Evolutionary conservation across 148 eudicot genomes (phyloP).

Genomic region (Rhododendron griersonianum): DNA sequence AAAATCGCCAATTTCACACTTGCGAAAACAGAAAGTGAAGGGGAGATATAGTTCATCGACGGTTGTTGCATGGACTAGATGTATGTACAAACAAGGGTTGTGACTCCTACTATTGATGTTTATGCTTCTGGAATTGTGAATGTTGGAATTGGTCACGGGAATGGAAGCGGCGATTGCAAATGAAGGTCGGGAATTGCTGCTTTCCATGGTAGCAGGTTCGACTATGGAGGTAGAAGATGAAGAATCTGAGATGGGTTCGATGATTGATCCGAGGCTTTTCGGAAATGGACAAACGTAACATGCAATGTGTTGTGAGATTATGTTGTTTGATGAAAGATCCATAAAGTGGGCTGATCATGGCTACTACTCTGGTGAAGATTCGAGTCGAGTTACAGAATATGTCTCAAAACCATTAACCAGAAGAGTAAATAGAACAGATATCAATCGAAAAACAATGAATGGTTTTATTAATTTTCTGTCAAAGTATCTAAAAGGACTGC

Average conservation of each 20-base stretch:
- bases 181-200: slow-evolving; percentile 23
- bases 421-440: neutral
- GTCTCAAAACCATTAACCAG: neutral
- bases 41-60: neutral
- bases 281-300: slow-evolving; percentile 15
- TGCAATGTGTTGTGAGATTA: slow-evolving; percentile 27
- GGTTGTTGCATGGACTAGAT: no score
- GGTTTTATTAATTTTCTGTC: slow-evolving; percentile 5
- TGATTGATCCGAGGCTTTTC: slow-evolving; percentile 17
- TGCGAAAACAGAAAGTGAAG: slow-evolving; percentile 18
- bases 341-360: slow-evolving; percentile 21
- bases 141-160: slow-evolving; percentile 39
- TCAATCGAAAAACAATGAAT: neutral
- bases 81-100: slow-evolving; percentile 12
- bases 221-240: slow-evolving; percentile 18
- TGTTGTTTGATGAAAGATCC: slow-evolving; percentile 32
- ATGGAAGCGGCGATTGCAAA: slow-evolving; percentile 19
- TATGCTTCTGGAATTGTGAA: slow-evolving; percentile 44
- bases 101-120: slow-evolving; percentile 36
- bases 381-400: slow-evolving; percentile 8
- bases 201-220: slow-evolving; percentile 11
- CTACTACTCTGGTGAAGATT: slow-evolving; percentile 19
- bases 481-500: neutral
- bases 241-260: slow-evolving; percentile 15
- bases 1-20: slow-evolving; percentile 36